Percentiles rank a stretch among this genome's conserved stretches.
These are phyloP conservation scores for Coprinellus aureogranulatus DNA, from an alignment of 768 basidiomycete species.

Conservation along the genomic window DNA sequence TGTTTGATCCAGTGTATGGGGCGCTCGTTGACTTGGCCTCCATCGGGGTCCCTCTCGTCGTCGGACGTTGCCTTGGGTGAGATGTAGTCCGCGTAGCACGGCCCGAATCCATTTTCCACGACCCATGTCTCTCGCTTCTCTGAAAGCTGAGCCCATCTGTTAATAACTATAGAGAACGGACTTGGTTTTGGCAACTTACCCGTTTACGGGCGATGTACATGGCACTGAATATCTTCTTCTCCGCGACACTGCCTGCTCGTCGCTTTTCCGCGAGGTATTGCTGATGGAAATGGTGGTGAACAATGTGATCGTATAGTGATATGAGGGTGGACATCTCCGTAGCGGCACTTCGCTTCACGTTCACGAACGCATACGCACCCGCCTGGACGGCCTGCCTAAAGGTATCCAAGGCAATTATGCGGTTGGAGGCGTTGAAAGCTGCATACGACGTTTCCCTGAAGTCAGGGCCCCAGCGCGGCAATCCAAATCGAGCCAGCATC, in stretches of 20 bases:
- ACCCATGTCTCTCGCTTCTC: no score
- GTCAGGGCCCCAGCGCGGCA: constrained; percentile 12
- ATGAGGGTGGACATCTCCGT: background rate
- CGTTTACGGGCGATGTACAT: background rate
- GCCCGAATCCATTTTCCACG: no score
- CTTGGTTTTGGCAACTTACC: background rate
- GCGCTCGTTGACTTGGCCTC: background rate
- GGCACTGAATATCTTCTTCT: background rate
- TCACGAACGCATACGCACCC: background rate
- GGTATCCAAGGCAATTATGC: constrained; percentile 11
- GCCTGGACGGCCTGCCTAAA: background rate
- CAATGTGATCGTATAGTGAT: constrained; percentile 16
- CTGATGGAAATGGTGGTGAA: constrained; percentile 9
- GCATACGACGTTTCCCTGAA: constrained; percentile 12
- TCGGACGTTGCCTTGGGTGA: constrained; percentile 21
- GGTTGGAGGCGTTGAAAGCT: constrained; percentile 14
- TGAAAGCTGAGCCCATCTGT: no score
- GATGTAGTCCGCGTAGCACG: no score
- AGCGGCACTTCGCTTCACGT: background rate
- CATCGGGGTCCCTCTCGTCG: constrained; percentile 15
- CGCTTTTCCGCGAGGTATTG: constrained; percentile 9
- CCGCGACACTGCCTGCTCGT: constrained; percentile 7
- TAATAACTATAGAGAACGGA: no score
- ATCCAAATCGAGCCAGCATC: background rate
- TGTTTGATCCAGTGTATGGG: constrained; percentile 1